These are phyloP conservation scores for Alternaria brassicicola DNA, from an alignment of 2,329 filamentous ascomycete species.

Conservation along the genomic window DNA sequence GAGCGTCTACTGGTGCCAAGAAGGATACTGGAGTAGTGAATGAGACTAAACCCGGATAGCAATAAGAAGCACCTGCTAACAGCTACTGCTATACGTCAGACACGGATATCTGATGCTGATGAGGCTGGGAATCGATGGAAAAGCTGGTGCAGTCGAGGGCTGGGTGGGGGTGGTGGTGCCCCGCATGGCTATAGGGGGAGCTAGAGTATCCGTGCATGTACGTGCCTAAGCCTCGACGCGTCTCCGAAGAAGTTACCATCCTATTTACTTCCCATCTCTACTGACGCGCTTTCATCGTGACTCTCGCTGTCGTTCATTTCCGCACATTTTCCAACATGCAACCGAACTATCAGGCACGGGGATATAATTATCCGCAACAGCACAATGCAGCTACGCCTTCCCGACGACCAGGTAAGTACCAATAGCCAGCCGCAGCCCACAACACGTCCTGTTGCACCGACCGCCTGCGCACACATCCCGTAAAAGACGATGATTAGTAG, in stretches of 20 bases:
- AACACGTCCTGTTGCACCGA: conserved; percentile 20
- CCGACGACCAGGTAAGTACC: conserved; percentile 52
- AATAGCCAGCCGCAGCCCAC: conserved; percentile 18
- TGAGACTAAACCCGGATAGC: background rate
- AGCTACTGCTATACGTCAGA: background rate
- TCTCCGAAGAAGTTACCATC: conserved; percentile 31
- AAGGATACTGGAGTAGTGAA: conserved; percentile 19
- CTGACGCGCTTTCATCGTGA: conserved; percentile 35
- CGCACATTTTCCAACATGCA: conserved; percentile 48
- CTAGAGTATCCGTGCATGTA: conserved; percentile 32
- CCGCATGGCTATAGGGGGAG: conserved; percentile 32
- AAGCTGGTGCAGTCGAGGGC: conserved; percentile 5
- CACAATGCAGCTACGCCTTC: conserved; percentile 40
- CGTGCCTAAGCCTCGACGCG: conserved; percentile 31
- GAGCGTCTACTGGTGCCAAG: conserved; percentile 19
- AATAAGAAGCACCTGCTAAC: conserved; percentile 5
- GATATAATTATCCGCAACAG: conserved; percentile 52
- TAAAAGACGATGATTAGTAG: conserved; percentile 52
- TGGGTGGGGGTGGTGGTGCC: conserved; percentile 30
- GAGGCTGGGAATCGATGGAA: conserved; percentile 2
- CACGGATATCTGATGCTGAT: conserved; percentile 3
- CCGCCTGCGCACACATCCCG: conserved; percentile 9
- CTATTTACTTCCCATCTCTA: conserved; percentile 25
- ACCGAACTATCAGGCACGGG: conserved; percentile 50
- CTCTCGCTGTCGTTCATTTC: conserved; percentile 31